Percentiles rank a stretch among this genome's conserved stretches.
These are phyloP conservation scores for Austroboletus eburneus DNA, from an alignment of 768 basidiomycete genomes.

Conservation along the genomic window DNA sequence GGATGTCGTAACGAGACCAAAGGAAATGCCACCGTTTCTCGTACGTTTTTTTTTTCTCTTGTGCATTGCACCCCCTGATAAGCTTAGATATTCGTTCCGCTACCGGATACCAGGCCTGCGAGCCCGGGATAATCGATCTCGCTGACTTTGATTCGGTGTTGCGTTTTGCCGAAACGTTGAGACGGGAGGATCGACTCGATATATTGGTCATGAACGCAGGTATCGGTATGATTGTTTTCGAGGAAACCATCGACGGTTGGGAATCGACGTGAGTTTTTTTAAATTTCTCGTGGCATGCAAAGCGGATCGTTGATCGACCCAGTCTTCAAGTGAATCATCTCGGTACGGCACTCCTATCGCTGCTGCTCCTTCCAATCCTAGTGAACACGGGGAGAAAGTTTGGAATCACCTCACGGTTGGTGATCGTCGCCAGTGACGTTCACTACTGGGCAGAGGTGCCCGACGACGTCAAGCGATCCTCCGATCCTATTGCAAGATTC, in stretches of 20 bases:
- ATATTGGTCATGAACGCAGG: constrained; percentile 45
- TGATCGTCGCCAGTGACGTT: constrained; percentile 30
- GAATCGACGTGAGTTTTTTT: constrained; percentile 39
- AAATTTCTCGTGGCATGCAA: not conserved
- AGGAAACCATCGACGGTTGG: constrained; percentile 41
- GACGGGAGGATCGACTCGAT: constrained; percentile 11
- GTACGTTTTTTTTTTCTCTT: no score
- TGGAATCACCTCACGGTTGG: constrained; percentile 22
- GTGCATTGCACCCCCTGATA: no score
- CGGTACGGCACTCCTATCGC: constrained; percentile 26
- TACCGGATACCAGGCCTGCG: constrained; percentile 32
- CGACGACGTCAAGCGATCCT: constrained; percentile 16
- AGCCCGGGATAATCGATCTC: constrained; percentile 23
- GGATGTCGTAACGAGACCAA: no score
- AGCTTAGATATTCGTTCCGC: constrained; percentile 23
- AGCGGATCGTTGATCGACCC: rapidly evolving
- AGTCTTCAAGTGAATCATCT: constrained; percentile 38
- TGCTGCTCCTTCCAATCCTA: constrained; percentile 32
- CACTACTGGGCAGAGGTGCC: constrained; percentile 19
- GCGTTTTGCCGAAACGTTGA: constrained; percentile 9
- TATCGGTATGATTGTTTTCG: constrained; percentile 8
- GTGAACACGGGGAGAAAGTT: constrained; percentile 23
- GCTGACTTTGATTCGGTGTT: constrained; percentile 14
- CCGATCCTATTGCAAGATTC: constrained; percentile 25
- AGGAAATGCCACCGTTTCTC: no score